Percentiles rank a stretch among this genome's conserved stretches.
phyloP scores from a whole-genome alignment of 2,329 filamentous ascomycete species.

The Aspergillus awamori region DNA sequence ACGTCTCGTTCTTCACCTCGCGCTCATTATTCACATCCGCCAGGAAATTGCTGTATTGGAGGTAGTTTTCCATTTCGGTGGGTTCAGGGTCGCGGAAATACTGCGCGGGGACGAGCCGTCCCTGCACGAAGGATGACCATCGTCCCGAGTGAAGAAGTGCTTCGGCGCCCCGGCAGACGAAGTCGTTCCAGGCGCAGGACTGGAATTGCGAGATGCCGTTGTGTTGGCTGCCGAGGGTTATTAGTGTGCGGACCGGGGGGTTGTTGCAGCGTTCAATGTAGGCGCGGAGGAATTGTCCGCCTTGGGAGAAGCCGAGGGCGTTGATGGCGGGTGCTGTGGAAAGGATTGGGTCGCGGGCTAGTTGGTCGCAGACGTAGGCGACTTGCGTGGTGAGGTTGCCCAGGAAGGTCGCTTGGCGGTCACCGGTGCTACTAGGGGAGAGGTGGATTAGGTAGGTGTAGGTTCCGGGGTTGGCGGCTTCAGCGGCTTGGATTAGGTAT shows the following conservation, averaged over 20 bases:
- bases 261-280: constrained; percentile 85
- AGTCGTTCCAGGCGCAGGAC: constrained; percentile 70
- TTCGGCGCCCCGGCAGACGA: constrained; percentile 79
- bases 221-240: constrained; percentile 90
- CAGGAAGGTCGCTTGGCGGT: constrained; percentile 84
- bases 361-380: constrained; percentile 72
- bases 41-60: constrained; percentile 81
- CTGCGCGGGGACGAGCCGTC: constrained; percentile 83
- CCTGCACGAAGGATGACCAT: constrained; percentile 78
- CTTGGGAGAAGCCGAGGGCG: constrained; percentile 92
- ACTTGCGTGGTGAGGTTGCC: constrained; percentile 86
- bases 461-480: constrained; percentile 76
- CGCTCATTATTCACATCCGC: constrained; percentile 98
- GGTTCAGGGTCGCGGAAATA: constrained; percentile 76
- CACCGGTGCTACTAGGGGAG: constrained; percentile 64
- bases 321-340: constrained; percentile 82
- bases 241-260: constrained; percentile 73
- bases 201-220: constrained; percentile 88
- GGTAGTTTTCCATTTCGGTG: constrained; percentile 68
- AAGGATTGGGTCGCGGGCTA: constrained; percentile 76
- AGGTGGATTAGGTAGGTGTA: constrained; percentile 80
- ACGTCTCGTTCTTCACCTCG: constrained; percentile 69
- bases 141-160: constrained; percentile 76
- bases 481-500: constrained; percentile 69
- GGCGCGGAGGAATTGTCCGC: constrained; percentile 90